phyloP scores from a whole-genome alignment of 345 rosid genomes.

The Barbarea vulgaris region DNA sequence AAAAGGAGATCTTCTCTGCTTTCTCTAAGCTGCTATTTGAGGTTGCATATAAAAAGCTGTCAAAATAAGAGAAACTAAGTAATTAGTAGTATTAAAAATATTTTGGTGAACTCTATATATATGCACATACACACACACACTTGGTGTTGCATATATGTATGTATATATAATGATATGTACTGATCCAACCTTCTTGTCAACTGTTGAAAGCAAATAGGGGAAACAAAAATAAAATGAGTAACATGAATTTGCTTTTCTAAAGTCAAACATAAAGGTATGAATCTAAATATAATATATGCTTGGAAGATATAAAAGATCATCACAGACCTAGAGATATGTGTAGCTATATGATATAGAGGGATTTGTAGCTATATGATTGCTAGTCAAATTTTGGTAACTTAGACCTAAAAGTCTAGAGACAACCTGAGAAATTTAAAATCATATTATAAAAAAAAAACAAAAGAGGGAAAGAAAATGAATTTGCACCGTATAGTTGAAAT shows the following conservation, averaged over 20 bases:
- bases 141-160: not conserved
- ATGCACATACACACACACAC: not conserved
- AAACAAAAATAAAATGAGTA: slow-evolving; percentile 7
- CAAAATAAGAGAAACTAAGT: slow-evolving; percentile 22
- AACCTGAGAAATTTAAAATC: slow-evolving; percentile 23
- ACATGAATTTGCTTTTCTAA: slow-evolving; percentile 33
- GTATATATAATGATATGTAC: slow-evolving; percentile 6
- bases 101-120: slow-evolving; percentile 4
- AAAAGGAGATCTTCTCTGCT: slow-evolving; percentile 35
- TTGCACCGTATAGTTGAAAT: slow-evolving; percentile 29
- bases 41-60: slow-evolving; percentile 33
- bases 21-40: slow-evolving; percentile 33
- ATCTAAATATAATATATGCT: slow-evolving; percentile 35
- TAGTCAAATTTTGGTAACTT: slow-evolving; percentile 38
- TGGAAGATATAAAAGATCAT: slow-evolving; percentile 24
- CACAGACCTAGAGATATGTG: slow-evolving; percentile 26
- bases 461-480: slow-evolving; percentile 15
- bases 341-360: slow-evolving; percentile 1
- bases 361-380: slow-evolving; percentile 41
- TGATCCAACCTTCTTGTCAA: slow-evolving; percentile 39
- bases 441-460: not conserved
- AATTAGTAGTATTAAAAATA: slow-evolving; percentile 31
- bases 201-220: slow-evolving; percentile 32
- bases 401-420: slow-evolving; percentile 35
- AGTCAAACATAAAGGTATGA: slow-evolving; percentile 41